Evolutionary conservation across 1,284 basidiomycete species (phyloP), one percentile per base, ranked within the genome.

Genomic region (Marasmius tenuissimus): DNA sequence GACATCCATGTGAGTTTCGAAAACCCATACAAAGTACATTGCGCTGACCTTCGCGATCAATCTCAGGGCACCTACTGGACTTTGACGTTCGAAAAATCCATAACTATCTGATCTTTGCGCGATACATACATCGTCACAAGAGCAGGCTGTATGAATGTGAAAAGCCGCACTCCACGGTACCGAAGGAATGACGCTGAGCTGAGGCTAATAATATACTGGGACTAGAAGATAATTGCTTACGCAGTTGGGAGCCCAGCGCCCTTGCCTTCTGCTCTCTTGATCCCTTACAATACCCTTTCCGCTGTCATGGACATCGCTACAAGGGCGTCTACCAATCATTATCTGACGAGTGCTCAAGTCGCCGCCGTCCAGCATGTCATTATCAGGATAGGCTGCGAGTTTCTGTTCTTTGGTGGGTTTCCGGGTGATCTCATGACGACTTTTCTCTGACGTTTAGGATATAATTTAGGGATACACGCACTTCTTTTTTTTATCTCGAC

Each of bases 341-440:
- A 57, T 57, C 60, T 61, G 22, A 57, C 42, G 34, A n/a, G 20
- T 3, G 14, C 45, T 39, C 60, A 57, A 38, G 18, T 57, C n/a
- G 34, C 51, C 18, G 39, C 60, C 27, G 38, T 61, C 8, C 60
- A 57, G 22, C 53, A 61, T 61, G 54, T 38, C 14, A 56, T 61
- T 27, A 51, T 57, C 22, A 49, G 60, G 38, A 61, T 61, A 11
- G 60, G 60, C 10, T 57, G 47, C 37, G 60, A 61, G 48, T 61
- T 61, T 57, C 47, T 61, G 14, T 61, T 61, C 48, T 61, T 61
- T 40, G 60, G 60, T 61, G 47, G 39, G 60, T 18, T 7, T 35
- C 11, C 37, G 11, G 12, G 18, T 22, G 10, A 50, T 42, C 20
- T 7, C 3, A 27, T 10, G 39, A 4, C 39, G 9, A 18, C 8